Conservation (phyloP, 2,329 filamentous ascomycete genomes). For the Botryotinia narcissicola region DNA sequence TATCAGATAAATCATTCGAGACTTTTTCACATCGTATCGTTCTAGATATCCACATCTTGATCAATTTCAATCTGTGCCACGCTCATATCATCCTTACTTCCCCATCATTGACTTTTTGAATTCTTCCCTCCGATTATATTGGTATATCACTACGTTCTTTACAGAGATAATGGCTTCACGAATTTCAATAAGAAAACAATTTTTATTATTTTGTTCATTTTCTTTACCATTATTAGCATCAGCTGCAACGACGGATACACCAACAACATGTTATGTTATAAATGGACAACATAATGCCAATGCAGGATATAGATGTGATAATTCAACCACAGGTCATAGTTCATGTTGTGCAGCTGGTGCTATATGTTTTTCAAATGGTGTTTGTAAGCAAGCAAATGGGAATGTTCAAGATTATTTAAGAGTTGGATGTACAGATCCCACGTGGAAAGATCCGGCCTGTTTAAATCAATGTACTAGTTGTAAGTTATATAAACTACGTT, state of each 20-base stretch:
- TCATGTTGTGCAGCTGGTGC: slow-evolving; percentile 27
- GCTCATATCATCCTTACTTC: neutral
- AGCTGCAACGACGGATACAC: slow-evolving; percentile 7
- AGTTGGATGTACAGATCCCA: slow-evolving; percentile 33
- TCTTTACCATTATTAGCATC: neutral
- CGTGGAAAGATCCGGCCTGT: slow-evolving; percentile 30
- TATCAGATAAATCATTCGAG: neutral
- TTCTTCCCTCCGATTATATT: neutral
- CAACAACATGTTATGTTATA: slow-evolving; percentile 29
- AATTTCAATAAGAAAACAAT: neutral
- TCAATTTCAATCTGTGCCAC: neutral
- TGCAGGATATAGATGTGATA: slow-evolving; percentile 28
- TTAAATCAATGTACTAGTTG: slow-evolving; percentile 28
- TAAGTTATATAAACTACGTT: slow-evolving; percentile 19
- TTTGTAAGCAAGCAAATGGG: slow-evolving; percentile 28
- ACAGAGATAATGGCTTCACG: slow-evolving; percentile 7
- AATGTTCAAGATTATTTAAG: slow-evolving; percentile 29
- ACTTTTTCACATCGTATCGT: neutral
- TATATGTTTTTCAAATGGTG: slow-evolving; percentile 31
- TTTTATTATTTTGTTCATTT: slow-evolving; percentile 11
- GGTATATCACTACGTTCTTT: neutral
- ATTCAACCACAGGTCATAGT: slow-evolving; percentile 28
- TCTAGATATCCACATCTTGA: neutral
- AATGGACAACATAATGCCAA: slow-evolving; percentile 22
- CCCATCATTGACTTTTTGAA: neutral